Evolutionary conservation across 208 protist species (phyloP).

Genomic region (Wallacemonas sp.): DNA sequence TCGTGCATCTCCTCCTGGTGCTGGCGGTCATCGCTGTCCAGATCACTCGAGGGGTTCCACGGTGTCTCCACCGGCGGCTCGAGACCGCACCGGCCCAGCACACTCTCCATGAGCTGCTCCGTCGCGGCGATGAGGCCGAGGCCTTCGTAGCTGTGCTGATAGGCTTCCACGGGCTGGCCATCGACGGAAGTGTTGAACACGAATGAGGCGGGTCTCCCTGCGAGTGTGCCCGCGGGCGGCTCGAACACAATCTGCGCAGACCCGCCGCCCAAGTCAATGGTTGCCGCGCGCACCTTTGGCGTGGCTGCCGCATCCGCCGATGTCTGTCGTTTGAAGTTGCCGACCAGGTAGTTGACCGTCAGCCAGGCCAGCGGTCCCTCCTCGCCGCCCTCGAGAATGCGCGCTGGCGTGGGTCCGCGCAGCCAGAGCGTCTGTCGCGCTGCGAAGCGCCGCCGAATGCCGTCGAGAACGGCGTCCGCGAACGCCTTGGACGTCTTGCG

Average conservation of each 20-base stretch:
- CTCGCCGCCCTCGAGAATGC: constrained; percentile 77
- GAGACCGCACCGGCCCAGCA: constrained; percentile 22
- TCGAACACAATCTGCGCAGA: constrained; percentile 84
- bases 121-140: constrained; percentile 70
- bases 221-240: constrained; percentile 20
- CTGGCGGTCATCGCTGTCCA: neutral
- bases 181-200: constrained; percentile 26
- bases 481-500: constrained; percentile 44
- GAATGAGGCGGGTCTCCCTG: constrained; percentile 18
- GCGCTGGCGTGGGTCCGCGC: constrained; percentile 45
- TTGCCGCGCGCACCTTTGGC: neutral
- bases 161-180: constrained; percentile 38
- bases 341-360: constrained; percentile 82
- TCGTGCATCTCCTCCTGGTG: constrained; percentile 1
- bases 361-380: constrained; percentile 85
- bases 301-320: neutral
- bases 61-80: neutral
- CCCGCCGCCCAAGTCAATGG: constrained; percentile 78
- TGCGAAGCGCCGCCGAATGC: constrained; percentile 26
- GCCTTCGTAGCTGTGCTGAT: constrained; percentile 86
- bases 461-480: constrained; percentile 37
- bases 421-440: constrained; percentile 42
- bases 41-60: neutral
- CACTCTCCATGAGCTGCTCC: constrained; percentile 31
- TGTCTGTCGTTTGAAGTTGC: constrained; percentile 17